A percentile compares a stretch with the other conserved stretches of the same genome.
These are phyloP conservation scores for Cornus florida DNA, from an alignment of 148 eudicot species.

Conservation along the genomic window DNA sequence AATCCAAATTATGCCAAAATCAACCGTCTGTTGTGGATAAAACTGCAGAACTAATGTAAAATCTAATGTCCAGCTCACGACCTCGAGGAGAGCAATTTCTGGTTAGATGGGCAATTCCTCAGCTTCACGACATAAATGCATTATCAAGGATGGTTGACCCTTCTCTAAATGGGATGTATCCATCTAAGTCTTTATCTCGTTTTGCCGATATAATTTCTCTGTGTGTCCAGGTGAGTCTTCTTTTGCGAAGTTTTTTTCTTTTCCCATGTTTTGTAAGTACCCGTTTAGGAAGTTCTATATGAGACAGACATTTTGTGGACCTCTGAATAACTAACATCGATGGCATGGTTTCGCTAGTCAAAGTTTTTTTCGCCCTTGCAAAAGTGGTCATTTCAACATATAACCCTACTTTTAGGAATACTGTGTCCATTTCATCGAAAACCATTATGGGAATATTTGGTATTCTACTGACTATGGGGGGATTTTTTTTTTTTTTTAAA, in stretches of 20 bases:
- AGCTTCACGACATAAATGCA: conserved; percentile 89
- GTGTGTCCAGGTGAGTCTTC: conserved; percentile 74
- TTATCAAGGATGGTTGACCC: conserved; percentile 92
- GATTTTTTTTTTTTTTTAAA: too few relatives aligned
- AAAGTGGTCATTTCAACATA: too few relatives aligned
- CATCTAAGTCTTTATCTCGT: conserved; percentile 81
- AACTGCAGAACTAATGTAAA: neutral
- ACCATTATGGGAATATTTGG: neutral
- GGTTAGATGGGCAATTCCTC: conserved; percentile 86
- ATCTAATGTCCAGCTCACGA: conserved; percentile 41
- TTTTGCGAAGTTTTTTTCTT: neutral
- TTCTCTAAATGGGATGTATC: conserved; percentile 64
- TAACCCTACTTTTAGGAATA: too few relatives aligned
- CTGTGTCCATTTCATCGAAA: neutral
- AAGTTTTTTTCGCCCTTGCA: neutral
- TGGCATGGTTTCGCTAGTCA: neutral
- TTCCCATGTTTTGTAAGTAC: neutral
- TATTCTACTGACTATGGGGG: too few relatives aligned
- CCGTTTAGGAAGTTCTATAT: neutral
- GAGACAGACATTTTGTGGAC: neutral
- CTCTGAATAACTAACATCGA: too few relatives aligned
- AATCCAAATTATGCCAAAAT: neutral
- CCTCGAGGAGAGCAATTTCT: conserved; percentile 81
- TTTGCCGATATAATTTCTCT: conserved; percentile 92
- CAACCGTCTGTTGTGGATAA: neutral